Evolutionary conservation across 2,329 filamentous ascomycete species (phyloP), one percentile per base, ranked within the genome.

Genomic region (Colletotrichum camelliae): DNA sequence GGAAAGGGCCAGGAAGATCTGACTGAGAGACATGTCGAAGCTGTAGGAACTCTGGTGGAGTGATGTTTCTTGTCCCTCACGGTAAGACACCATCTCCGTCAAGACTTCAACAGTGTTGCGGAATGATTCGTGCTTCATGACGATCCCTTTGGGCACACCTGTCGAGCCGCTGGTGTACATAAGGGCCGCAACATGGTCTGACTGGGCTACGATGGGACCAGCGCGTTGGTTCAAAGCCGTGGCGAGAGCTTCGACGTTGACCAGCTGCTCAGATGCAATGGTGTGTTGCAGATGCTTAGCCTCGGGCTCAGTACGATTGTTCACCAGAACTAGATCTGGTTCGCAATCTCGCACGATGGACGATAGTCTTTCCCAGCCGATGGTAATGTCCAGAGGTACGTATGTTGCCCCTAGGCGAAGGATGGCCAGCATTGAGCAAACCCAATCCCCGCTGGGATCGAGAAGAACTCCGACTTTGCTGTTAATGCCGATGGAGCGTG

Each of bases 1-100:
- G 10, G 78, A 77, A 2, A 88, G 79, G 0, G 83, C 82, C 4
- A 78, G 77, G 65, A 87, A 81, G 8, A 83, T 82, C 76, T 88
- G 85, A 4, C 77, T 77, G 1, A 87, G 55, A 0, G 86, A 85
- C 73, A 87, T 78, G 68, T 89, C 86, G 77, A 88, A 88, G 12
- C 80, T 81, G 33, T 80, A 82, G 1, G 86, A 80, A 18, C 81
- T 86, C 73, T 87, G 85, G 67, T 87, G 85, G 2, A 88, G 79
- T 1, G 84, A 80, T 1, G 75, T 77, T 15, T 83, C 83, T 3
- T 77, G 72, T 0, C 77, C 80, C 2, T 82, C 67, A 0, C 37
- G 37, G 13, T 77, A 68, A 9, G 31, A 35, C 8, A 76, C 77
- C 13, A 72, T 64, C 7, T 69, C 62, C 4, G 57, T 52, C 35